A percentile compares a stretch with the other conserved stretches of the same genome.
Evolutionary conservation across 2,329 filamentous ascomycete species (phyloP).

Genomic region (Annulohypoxylon truncatum): DNA sequence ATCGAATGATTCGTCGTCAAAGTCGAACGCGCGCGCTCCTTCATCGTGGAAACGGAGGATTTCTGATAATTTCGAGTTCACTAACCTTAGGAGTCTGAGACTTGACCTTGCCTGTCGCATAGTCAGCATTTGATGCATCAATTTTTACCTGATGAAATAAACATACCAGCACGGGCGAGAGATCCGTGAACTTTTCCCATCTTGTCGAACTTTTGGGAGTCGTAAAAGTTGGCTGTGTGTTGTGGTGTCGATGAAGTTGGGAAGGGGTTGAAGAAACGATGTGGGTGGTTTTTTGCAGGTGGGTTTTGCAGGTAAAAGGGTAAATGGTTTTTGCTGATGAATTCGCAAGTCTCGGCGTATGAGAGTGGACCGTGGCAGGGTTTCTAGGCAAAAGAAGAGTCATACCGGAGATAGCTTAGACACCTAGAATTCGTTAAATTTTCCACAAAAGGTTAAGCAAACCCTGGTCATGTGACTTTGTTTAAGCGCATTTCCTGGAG

Average conservation of each 20-base stretch:
- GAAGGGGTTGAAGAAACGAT: slow-evolving; percentile 20
- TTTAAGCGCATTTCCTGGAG: slow-evolving; percentile 5
- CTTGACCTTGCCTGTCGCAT: slow-evolving; percentile 85
- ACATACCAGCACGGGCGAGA: slow-evolving; percentile 81
- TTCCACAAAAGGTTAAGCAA: slow-evolving; percentile 37
- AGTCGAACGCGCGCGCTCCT: slow-evolving; percentile 24
- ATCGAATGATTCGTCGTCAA: slow-evolving; percentile 1
- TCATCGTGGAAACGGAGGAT: slow-evolving; percentile 8
- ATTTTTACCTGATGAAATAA: neutral
- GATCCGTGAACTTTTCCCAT: slow-evolving; percentile 64
- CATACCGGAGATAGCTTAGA: slow-evolving; percentile 25
- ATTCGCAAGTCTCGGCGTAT: slow-evolving; percentile 34
- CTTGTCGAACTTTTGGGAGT: slow-evolving; percentile 41
- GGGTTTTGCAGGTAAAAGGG: neutral
- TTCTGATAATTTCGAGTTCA: slow-evolving; percentile 45
- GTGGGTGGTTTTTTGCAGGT: slow-evolving; percentile 16
- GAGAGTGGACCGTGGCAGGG: slow-evolving; percentile 2
- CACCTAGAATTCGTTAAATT: slow-evolving; percentile 32
- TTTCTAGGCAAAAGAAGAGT: slow-evolving; percentile 30
- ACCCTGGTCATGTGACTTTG: slow-evolving; percentile 44
- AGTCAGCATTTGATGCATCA: slow-evolving; percentile 43
- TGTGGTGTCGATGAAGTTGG: slow-evolving; percentile 34
- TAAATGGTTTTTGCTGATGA: slow-evolving; percentile 21
- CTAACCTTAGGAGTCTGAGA: slow-evolving; percentile 92
- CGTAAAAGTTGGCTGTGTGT: slow-evolving; percentile 36